These are phyloP conservation scores for Fraxinus americana DNA, from an alignment of 257 asterid genomes.

Conservation along the genomic window DNA sequence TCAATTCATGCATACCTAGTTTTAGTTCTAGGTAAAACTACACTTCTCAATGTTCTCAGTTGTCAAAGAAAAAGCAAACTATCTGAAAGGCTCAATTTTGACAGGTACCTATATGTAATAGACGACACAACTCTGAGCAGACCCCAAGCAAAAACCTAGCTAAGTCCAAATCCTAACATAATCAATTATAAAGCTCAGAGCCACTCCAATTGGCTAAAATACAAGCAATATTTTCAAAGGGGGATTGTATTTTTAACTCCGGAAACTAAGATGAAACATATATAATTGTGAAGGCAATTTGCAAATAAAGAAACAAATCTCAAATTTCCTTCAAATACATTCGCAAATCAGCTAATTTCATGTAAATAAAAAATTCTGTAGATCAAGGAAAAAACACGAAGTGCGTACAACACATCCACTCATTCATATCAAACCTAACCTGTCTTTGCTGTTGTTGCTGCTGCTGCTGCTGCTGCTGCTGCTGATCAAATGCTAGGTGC, in stretches of 20 bases:
- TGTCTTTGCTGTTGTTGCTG: constrained; percentile 46
- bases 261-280: not conserved
- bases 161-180: constrained; percentile 18
- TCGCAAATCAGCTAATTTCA: not conserved
- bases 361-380: not conserved
- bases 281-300: not conserved
- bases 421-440: constrained; percentile 43
- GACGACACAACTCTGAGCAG: not conserved
- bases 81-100: not conserved
- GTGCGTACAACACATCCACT: not conserved
- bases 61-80: not conserved
- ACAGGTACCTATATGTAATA: not conserved
- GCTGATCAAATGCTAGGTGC: constrained; percentile 72
- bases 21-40: constrained; percentile 1
- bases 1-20: not conserved
- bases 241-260: not conserved
- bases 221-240: not conserved
- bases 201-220: not conserved
- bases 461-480: constrained; percentile 31
- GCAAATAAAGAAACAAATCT: not conserved
- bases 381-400: not conserved
- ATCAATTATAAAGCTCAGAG: not conserved
- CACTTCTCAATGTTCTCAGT: not conserved
- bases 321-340: not conserved
- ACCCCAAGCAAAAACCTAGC: constrained; percentile 16